Evolutionary conservation across 129 eudicot species (phyloP).

Genomic region (Erigeron canadensis): DNA sequence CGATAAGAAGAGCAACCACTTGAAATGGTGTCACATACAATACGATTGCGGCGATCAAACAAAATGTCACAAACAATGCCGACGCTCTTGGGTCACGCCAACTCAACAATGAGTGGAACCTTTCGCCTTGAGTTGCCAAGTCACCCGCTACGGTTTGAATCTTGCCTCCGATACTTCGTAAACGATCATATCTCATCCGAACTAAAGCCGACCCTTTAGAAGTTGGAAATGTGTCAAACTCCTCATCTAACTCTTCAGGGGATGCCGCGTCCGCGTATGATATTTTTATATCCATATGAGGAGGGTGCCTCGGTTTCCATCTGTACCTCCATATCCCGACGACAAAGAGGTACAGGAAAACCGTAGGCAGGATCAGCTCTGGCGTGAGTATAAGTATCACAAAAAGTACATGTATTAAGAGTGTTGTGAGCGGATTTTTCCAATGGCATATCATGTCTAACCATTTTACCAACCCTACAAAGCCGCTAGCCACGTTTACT

Average conservation of each 20-base stretch:
- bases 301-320: conserved; percentile 91
- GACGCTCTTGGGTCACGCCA: conserved; percentile 93
- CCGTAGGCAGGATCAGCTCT: conserved; percentile 68
- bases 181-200: conserved; percentile 81
- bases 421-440: conserved; percentile 82
- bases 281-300: conserved; percentile 79
- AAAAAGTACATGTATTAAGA: conserved; percentile 68
- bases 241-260: conserved; percentile 79
- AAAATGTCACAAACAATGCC: conserved; percentile 70
- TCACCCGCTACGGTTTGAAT: conserved; percentile 80
- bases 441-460: conserved; percentile 75
- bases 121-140: conserved; percentile 79
- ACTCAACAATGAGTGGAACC: conserved; percentile 61
- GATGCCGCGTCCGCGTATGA: conserved; percentile 66
- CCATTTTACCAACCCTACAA: conserved; percentile 58
- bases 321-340: conserved; percentile 76
- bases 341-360: conserved; percentile 67
- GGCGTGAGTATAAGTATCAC: conserved; percentile 62
- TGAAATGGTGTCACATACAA: conserved; percentile 78
- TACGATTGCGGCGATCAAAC: conserved; percentile 59
- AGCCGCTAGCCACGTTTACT: conserved; percentile 45
- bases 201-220: conserved; percentile 49
- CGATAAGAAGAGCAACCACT: conserved; percentile 48
- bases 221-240: conserved; percentile 82
- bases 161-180: conserved; percentile 84